Evolutionary conservation across 768 basidiomycete genomes (phyloP).

Genomic region (Lentinula lateritia): DNA sequence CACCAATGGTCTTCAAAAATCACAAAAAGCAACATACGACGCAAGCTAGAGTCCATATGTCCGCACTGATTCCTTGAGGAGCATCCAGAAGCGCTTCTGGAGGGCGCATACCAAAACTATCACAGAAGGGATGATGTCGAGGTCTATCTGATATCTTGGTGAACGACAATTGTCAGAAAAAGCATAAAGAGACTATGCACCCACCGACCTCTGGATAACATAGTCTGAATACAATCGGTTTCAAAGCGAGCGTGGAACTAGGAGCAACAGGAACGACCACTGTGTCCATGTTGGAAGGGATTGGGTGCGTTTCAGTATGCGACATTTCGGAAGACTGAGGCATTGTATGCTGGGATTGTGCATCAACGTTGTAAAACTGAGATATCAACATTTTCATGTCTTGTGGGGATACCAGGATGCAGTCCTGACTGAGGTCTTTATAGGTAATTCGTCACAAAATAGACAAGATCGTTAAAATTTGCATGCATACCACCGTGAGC

Average conservation of each 20-base stretch:
- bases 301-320: constrained; percentile 1
- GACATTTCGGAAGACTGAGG: constrained; percentile 3
- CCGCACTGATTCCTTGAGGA: constrained; percentile 8
- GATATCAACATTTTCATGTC: constrained; percentile 15
- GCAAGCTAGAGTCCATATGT: constrained; percentile 22
- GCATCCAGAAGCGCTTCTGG: constrained; percentile 18
- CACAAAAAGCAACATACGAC: constrained; percentile 10
- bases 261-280: not conserved
- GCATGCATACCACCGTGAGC: constrained; percentile 14
- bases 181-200: not conserved
- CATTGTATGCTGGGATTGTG: constrained; percentile 1
- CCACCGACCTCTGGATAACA: not conserved
- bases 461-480: not conserved
- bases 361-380: constrained; percentile 8
- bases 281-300: not conserved
- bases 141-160: not conserved
- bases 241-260: not conserved
- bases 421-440: constrained; percentile 16
- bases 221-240: not conserved
- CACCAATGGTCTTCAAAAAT: not conserved
- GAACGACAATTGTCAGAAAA: constrained; percentile 5
- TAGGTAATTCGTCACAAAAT: not conserved
- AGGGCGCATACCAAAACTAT: constrained; percentile 9
- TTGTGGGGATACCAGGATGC: constrained; percentile 12
- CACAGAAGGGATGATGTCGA: constrained; percentile 1